Conservation (phyloP, 1,139 yeast species). For the Debaryomyces fabryi region DNA sequence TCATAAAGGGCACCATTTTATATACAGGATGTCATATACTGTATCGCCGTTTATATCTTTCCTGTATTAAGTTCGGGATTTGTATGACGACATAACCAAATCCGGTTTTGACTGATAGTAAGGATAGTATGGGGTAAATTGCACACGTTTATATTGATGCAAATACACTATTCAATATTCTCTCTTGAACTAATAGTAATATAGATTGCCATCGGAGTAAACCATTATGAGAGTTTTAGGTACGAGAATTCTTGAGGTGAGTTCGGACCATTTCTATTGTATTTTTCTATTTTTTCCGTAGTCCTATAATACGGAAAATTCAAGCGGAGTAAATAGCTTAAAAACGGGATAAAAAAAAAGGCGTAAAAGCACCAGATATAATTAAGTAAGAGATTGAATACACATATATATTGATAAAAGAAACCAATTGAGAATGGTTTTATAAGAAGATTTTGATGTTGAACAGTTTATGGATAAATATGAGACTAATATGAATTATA, state of each 20-base stretch:
- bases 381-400: too few relatives aligned
- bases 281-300: too few relatives aligned
- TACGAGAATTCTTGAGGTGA: too few relatives aligned
- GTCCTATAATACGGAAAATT: too few relatives aligned
- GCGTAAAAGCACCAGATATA: too few relatives aligned
- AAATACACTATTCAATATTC: too few relatives aligned
- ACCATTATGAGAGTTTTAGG: too few relatives aligned
- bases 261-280: too few relatives aligned
- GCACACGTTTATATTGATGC: background rate
- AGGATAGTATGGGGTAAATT: background rate
- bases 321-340: too few relatives aligned
- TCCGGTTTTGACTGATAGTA: background rate
- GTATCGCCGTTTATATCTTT: background rate
- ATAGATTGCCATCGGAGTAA: background rate
- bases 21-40: background rate
- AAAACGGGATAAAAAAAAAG: too few relatives aligned
- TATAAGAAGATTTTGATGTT: constrained; percentile 52
- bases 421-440: constrained; percentile 27
- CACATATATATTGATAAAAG: background rate
- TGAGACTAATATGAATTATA: constrained; percentile 42
- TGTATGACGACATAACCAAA: background rate
- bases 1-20: background rate
- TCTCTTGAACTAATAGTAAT: too few relatives aligned
- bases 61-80: background rate
- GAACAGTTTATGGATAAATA: constrained; percentile 60